Evolutionary conservation across 345 rosid genomes (phyloP).

Genomic region (Microthlaspi erraticum): DNA sequence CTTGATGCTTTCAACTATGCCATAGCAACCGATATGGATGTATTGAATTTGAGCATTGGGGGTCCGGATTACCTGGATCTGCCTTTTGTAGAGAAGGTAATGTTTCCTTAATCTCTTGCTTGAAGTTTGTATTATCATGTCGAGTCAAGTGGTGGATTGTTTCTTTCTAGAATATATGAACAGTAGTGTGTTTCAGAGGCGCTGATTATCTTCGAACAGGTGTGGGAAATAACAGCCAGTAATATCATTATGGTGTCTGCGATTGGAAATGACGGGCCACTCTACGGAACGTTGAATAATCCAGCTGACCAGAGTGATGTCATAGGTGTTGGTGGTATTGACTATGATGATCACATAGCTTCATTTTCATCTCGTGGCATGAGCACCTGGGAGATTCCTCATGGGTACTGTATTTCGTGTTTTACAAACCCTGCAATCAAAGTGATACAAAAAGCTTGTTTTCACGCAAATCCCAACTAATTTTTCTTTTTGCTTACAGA

Average conservation of each 20-base stretch:
- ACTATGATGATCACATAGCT: slow-evolving; percentile 94
- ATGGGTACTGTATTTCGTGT: slow-evolving; percentile 63
- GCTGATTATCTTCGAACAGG: slow-evolving; percentile 53
- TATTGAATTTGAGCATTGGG: slow-evolving; percentile 95
- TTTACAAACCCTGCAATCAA: not conserved
- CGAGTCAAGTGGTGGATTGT: slow-evolving; percentile 18
- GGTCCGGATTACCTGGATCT: slow-evolving; percentile 99
- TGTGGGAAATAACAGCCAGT: slow-evolving; percentile 99
- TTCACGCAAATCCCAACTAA: slow-evolving; percentile 3
- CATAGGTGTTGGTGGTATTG: slow-evolving; percentile 99
- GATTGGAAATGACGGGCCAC: slow-evolving; percentile 99
- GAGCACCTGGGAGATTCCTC: slow-evolving; percentile 99
- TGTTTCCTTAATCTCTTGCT: slow-evolving; percentile 26
- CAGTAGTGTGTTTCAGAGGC: slow-evolving; percentile 11
- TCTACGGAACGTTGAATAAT: slow-evolving; percentile 93
- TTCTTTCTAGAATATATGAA: slow-evolving; percentile 28
- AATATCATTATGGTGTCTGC: slow-evolving; percentile 99
- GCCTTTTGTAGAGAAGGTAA: slow-evolving; percentile 97
- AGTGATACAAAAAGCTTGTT: slow-evolving; percentile 10
- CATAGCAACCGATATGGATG: slow-evolving; percentile 90
- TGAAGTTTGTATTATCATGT: slow-evolving; percentile 14
- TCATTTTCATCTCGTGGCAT: slow-evolving; percentile 99
- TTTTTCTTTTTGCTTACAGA: slow-evolving; percentile 48
- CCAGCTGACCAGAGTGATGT: slow-evolving; percentile 99
- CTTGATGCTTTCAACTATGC: slow-evolving; percentile 99